Evolutionary conservation across 371 early-diverging fungal species (phyloP).

Genomic region (Mucor velutinosus): DNA sequence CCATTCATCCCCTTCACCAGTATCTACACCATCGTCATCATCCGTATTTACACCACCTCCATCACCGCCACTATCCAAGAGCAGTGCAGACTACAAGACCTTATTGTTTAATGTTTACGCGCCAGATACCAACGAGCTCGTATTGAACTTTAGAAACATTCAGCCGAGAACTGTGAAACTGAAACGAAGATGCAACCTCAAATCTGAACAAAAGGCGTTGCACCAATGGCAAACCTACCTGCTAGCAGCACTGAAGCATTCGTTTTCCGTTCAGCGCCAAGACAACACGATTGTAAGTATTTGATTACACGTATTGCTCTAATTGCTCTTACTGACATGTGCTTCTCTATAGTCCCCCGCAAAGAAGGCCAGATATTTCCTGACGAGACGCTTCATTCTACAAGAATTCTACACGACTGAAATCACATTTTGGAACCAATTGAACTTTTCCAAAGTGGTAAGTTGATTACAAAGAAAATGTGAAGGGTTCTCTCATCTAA

Average conservation of each 20-base stretch:
- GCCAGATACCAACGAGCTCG: slow-evolving; percentile 10
- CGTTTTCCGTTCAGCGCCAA: not conserved
- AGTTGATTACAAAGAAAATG: not conserved
- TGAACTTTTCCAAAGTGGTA: slow-evolving; percentile 47
- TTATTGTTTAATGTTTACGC: slow-evolving; percentile 1
- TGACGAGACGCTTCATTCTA: slow-evolving; percentile 38
- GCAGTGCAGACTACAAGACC: not conserved
- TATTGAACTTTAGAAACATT: slow-evolving; percentile 21
- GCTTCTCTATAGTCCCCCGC: slow-evolving; percentile 29
- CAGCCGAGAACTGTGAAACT: slow-evolving; percentile 19
- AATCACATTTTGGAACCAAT: slow-evolving; percentile 44
- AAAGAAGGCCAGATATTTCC: slow-evolving; percentile 22
- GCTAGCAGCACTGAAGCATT: not conserved
- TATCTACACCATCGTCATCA: slow-evolving; percentile 4
- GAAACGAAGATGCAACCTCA: slow-evolving; percentile 17
- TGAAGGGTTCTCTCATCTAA: not conserved
- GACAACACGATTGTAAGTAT: not conserved
- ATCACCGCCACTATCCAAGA: not conserved
- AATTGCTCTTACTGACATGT: not conserved
- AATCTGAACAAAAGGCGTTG: slow-evolving; percentile 31
- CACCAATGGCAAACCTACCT: slow-evolving; percentile 32
- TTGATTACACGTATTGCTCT: not conserved
- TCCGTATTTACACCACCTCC: not conserved
- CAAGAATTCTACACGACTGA: slow-evolving; percentile 47
- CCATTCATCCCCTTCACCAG: not conserved